Base-by-base conservation (phyloP, 2,329 filamentous ascomycete genomes). In the Xylariaceae sp. region DNA sequence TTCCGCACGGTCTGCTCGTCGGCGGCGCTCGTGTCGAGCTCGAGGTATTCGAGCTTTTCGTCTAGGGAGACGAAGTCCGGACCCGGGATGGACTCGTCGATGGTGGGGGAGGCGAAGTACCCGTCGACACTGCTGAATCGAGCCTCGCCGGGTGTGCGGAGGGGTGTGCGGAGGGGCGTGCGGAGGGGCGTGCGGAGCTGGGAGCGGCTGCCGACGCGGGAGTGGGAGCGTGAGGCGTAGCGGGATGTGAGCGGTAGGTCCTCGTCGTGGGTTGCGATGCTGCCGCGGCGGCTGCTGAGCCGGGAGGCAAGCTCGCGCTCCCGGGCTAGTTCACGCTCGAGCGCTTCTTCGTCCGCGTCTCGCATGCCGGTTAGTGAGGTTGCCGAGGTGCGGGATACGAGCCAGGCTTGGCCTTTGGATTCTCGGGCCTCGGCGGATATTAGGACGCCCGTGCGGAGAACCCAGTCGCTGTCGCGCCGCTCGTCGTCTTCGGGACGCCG, bases 391-490 rank as follows among this genome's bases (percentile, higher is more conserved):
- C 82, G 75, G 19, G 82, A 81, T n/a, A 80, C 72, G 17, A 88
- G 75, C 85, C 85, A 88, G 12, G 78, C 71, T 66, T 87, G 83
- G 12, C 85, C 85, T 66, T 87, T 87, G 60, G 73, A 83, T 62
- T 87, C 84, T 49, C 83, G 73, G 15, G 82, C 74, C 62, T 83
- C 81, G 45, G 75, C 77, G 49, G 78, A 78, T 58, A 87, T 78
- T 42, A 84, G 63, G 6, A 81, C 81, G 42, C 83, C 83, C 1
- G 82, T 77, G 30, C 83, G 76, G 19, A 85, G 71, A 41, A 87
- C 69, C 83, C 84, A 87, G 66, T 86, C 83, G 49, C 77, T 80
- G 58, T 83, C 76, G 49, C 71, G 71, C 35, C 67, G 67, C 53
- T 76, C 65, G 40, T 57, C 61, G n/a, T 61, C 62, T 52, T 56